Evolutionary conservation across 306 rosid species (phyloP).

Genomic region (Trifolium pratense): DNA sequence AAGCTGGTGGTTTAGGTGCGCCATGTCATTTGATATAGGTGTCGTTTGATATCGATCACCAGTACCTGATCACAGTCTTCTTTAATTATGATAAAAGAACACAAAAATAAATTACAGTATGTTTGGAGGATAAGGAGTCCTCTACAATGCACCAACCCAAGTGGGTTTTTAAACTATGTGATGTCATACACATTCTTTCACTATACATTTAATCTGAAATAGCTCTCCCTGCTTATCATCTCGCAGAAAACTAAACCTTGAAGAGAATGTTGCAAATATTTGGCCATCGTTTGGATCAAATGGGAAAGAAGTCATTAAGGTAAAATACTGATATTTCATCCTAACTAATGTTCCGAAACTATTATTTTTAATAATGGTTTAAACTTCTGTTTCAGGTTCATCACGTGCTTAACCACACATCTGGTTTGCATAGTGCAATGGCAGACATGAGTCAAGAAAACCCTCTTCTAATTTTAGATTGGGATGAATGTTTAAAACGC

Average conservation of each 20-base stretch:
- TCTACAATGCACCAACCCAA: too few species aligned
- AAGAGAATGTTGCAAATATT: constrained; percentile 75
- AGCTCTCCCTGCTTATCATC: constrained; percentile 34
- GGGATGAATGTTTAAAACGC: constrained; percentile 81
- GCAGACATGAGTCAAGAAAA: constrained; percentile 60
- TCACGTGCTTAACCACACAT: constrained; percentile 95
- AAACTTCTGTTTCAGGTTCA: constrained; percentile 66
- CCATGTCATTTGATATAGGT: neutral
- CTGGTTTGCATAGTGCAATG: constrained; percentile 95
- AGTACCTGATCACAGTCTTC: neutral
- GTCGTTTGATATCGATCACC: neutral
- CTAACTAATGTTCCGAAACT: constrained; percentile 19
- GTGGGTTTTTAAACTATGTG: neutral
- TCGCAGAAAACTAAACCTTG: constrained; percentile 79
- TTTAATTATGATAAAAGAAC: neutral
- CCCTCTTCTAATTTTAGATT: constrained; percentile 73
- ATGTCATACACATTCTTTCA: neutral
- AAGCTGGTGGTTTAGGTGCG: neutral
- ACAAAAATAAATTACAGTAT: neutral
- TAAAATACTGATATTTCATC: constrained; percentile 41
- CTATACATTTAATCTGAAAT: constrained; percentile 28
- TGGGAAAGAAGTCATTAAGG: constrained; percentile 84
- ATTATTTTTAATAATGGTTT: constrained; percentile 19
- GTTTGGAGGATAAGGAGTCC: neutral
- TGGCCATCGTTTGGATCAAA: constrained; percentile 91